Evolutionary conservation across 2,329 filamentous ascomycete species (phyloP).

Genomic region (Botrytis byssoidea): DNA sequence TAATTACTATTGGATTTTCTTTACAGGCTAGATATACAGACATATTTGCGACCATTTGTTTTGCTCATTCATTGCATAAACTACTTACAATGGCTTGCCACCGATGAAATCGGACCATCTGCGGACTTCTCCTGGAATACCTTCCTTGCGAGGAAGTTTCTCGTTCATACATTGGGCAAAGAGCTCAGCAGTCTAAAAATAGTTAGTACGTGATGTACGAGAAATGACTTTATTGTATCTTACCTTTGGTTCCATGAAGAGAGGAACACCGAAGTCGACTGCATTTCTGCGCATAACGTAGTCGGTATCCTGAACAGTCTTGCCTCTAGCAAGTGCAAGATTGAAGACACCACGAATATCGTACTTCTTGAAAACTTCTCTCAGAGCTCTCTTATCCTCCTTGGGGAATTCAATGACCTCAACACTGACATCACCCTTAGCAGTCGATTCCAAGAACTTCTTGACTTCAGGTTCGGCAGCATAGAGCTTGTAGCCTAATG

Average conservation of each 20-base stretch:
- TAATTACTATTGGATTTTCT: constrained; percentile 1
- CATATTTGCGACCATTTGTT: neutral
- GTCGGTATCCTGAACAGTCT: constrained; percentile 85
- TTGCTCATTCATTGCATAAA: neutral
- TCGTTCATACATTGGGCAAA: constrained; percentile 97
- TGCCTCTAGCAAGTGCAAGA: constrained; percentile 78
- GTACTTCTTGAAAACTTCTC: constrained; percentile 95
- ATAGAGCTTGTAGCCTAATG: constrained; percentile 92
- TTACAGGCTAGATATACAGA: neutral
- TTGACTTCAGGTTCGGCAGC: constrained; percentile 82
- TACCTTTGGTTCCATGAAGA: constrained; percentile 98
- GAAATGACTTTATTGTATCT: constrained; percentile 28
- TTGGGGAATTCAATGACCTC: constrained; percentile 97
- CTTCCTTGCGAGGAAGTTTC: constrained; percentile 86
- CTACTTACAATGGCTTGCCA: constrained; percentile 68
- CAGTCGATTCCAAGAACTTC: constrained; percentile 70
- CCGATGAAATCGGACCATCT: constrained; percentile 96
- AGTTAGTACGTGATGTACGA: constrained; percentile 16
- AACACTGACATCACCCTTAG: constrained; percentile 67
- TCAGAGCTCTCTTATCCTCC: constrained; percentile 89
- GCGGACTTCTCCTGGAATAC: constrained; percentile 86
- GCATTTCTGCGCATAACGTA: constrained; percentile 99
- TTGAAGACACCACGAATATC: constrained; percentile 97
- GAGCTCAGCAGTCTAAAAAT: constrained; percentile 78
- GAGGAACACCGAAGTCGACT: constrained; percentile 94